Evolutionary conservation across 2,329 filamentous ascomycete species (phyloP), one percentile per base, ranked within the genome.

Genomic region (Dendrostoma leiphaemia): DNA sequence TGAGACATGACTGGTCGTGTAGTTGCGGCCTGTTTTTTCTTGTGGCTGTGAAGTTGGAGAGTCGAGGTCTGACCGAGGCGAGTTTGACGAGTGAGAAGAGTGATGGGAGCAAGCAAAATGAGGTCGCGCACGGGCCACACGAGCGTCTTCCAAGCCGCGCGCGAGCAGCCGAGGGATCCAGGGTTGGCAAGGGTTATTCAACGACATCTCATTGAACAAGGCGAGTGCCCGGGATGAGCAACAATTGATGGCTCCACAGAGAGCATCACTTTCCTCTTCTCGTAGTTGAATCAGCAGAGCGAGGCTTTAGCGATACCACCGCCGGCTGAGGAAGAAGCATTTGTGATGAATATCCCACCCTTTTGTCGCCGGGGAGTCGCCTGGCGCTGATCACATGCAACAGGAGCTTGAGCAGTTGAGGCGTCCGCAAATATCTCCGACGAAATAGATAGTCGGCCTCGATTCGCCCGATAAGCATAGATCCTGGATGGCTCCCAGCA

Each of bases 1-100:
- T 67, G 64, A 21, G 71, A 61, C 69, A 71, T 70, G 21, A 26
- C n/a, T 21, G 34, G n/a, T 24, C 12, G 10, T 29, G 15, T 6
- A 8, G 6, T n/a, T 45, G n/a, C n/a, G n/a, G n/a, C n/a, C n/a
- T 12, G 13, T 24, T 45, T 29, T 15, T 4, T 24, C 26, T 13
- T 35, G 19, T 49, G 47, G 23, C 3, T 41, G 43, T 13, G 24
- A 29, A 38, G 21, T 9, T 43, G 15, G 21, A n/a, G 12, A 32
- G 29, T 21, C 6, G 12, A 19, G 32, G 6, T 26, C 10, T 29
- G 21, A 10, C 12, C n/a, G 4, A 31, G 43, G 44, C 8, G 29
- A 32, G 7, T 13, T 23, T 17, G 29, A 7, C 24, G 17, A 19
- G 24, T 23, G 17, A 4, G 26, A 8, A 12, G 9, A 32, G 6